Conservation (phyloP, 2,329 filamentous ascomycete genomes). For the Aureobasidium vineae region DNA sequence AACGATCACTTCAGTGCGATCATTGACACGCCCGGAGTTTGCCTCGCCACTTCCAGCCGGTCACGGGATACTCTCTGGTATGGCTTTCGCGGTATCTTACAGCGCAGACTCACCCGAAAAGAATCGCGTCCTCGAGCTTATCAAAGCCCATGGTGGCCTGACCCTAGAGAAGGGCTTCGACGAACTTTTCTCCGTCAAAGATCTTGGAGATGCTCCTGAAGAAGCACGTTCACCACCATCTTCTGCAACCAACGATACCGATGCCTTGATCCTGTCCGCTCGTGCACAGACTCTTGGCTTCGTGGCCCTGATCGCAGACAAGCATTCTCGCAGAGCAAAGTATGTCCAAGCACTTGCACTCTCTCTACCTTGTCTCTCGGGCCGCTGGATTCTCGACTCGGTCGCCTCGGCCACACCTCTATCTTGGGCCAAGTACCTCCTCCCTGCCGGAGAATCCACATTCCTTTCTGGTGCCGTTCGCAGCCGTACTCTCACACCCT, state of each 20-base stretch:
- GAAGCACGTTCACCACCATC: neutral
- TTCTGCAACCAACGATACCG: neutral
- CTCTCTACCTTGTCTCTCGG: conserved; percentile 79
- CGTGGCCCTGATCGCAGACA: conserved; percentile 79
- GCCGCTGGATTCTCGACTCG: conserved; percentile 76
- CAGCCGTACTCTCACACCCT: conserved; percentile 66
- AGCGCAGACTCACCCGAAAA: conserved; percentile 47
- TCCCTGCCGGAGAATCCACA: conserved; percentile 77
- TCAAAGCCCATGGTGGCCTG: conserved; percentile 68
- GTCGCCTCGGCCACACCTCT: conserved; percentile 60
- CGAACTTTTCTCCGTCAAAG: conserved; percentile 65
- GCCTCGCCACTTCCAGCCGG: conserved; percentile 31
- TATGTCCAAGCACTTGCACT: conserved; percentile 94
- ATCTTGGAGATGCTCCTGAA: conserved; percentile 26
- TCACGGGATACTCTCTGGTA: conserved; percentile 65
- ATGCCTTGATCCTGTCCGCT: conserved; percentile 47
- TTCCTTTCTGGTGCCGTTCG: conserved; percentile 74
- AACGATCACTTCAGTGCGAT: conserved; percentile 12
- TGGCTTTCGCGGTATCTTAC: conserved; percentile 86
- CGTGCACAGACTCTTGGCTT: conserved; percentile 64
- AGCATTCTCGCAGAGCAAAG: conserved; percentile 81
- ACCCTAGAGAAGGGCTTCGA: conserved; percentile 76
- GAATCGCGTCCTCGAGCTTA: conserved; percentile 58
- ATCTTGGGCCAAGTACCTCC: conserved; percentile 76
- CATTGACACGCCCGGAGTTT: conserved; percentile 23